These are phyloP conservation scores for Boletus patriciae DNA, from an alignment of 768 basidiomycete species.

Conservation along the genomic window DNA sequence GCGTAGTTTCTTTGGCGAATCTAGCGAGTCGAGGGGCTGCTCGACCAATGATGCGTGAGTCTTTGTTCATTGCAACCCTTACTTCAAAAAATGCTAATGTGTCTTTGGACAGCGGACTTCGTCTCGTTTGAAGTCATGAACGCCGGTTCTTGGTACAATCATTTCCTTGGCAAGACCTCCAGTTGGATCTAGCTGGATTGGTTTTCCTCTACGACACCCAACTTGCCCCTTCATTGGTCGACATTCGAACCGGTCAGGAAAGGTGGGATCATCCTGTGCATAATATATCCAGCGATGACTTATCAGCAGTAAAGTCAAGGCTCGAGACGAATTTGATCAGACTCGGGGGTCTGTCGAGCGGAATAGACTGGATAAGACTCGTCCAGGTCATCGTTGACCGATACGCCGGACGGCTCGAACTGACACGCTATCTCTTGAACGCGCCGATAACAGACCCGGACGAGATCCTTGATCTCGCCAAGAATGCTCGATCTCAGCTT, in stretches of 20 bases:
- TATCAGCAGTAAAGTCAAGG: slow-evolving; percentile 1
- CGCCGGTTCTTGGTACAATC: slow-evolving; percentile 34
- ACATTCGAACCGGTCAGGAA: slow-evolving; percentile 22
- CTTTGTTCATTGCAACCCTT: neutral
- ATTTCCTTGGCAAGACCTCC: slow-evolving; percentile 37
- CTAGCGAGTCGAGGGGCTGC: neutral
- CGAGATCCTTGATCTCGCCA: slow-evolving; percentile 7
- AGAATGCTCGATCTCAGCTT: slow-evolving; percentile 24
- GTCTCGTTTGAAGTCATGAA: slow-evolving; percentile 3
- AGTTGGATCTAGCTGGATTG: slow-evolving; percentile 34
- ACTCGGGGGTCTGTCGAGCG: slow-evolving; percentile 21
- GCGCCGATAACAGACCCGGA: neutral
- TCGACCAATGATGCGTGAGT: neutral
- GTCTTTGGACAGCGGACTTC: neutral
- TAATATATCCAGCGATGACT: slow-evolving; percentile 28
- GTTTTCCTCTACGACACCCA: slow-evolving; percentile 39
- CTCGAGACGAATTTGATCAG: slow-evolving; percentile 9
- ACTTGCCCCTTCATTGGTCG: slow-evolving; percentile 33
- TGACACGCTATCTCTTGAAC: slow-evolving; percentile 24
- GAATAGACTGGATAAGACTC: slow-evolving; percentile 37
- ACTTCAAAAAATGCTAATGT: neutral
- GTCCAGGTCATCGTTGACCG: slow-evolving; percentile 33
- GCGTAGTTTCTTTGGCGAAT: slow-evolving; percentile 21
- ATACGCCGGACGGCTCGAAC: slow-evolving; percentile 33
- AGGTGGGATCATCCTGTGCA: slow-evolving; percentile 33